Conservation (phyloP, 2,329 filamentous ascomycete species). For the Cladosporium colombiae region DNA sequence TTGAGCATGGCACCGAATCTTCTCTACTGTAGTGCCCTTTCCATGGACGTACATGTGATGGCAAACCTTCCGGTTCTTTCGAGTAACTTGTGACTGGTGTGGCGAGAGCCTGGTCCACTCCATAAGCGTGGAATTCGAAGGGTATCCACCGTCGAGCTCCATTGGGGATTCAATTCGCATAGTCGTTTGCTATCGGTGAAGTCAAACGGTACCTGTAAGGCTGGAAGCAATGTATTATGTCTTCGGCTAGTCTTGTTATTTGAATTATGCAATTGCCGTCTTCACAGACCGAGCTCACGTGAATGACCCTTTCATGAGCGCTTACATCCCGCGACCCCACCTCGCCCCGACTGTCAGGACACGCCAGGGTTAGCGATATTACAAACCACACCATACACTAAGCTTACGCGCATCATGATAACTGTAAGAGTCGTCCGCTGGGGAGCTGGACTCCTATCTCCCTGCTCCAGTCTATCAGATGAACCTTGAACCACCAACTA, state of each 20-base stretch:
- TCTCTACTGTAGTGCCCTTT: not conserved
- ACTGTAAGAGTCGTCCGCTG: not conserved
- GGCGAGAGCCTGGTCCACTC: not conserved
- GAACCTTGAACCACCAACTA: not conserved
- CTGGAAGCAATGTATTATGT: not conserved
- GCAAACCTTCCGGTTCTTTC: not conserved
- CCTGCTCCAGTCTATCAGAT: not conserved
- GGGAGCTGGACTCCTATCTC: not conserved
- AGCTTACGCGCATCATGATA: not conserved
- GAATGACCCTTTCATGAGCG: not conserved
- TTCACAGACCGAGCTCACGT: not conserved
- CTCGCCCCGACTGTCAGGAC: not conserved
- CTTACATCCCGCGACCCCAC: not conserved
- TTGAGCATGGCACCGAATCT: constrained; percentile 1
- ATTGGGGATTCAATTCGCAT: not conserved
- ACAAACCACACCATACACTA: constrained; percentile 7
- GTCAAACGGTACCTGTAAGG: not conserved
- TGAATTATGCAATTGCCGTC: constrained; percentile 3
- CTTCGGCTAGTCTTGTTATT: not conserved
- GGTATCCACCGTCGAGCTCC: not conserved
- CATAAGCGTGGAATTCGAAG: not conserved
- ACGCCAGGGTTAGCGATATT: constrained; percentile 1
- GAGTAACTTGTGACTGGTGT: not conserved
- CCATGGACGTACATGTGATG: not conserved
- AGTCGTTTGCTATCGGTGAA: not conserved